phyloP scores from a whole-genome alignment of 306 rosid species.

The Cucurbita ficifolia region DNA sequence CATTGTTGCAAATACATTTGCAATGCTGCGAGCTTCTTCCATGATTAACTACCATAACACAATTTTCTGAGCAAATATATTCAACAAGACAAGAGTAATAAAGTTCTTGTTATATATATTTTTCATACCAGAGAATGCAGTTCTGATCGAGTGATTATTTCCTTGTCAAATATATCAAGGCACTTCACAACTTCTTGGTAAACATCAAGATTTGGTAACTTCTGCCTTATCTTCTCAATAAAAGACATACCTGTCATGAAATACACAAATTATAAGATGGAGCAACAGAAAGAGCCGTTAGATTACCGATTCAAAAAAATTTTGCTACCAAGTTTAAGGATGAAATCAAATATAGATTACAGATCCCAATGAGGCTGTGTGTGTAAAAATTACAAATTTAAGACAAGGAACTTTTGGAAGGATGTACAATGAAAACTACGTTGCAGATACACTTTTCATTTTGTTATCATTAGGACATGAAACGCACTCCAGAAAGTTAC shows the following conservation, averaged over 20 bases:
- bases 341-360: neutral
- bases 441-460: neutral
- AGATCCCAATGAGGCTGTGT: neutral
- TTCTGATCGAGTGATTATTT: slow-evolving; percentile 79
- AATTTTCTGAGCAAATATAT: neutral
- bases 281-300: neutral
- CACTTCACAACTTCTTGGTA: slow-evolving; percentile 78
- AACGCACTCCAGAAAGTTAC: neutral
- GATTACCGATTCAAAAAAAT: neutral
- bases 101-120: neutral
- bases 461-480: neutral
- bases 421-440: neutral
- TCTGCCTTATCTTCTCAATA: slow-evolving; percentile 82
- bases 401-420: neutral
- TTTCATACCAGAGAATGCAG: slow-evolving; percentile 64
- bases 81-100: neutral
- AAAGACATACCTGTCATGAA: slow-evolving; percentile 62
- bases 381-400: neutral
- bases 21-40: neutral
- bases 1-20: neutral
- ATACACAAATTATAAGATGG: slow-evolving; percentile 8
- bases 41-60: neutral
- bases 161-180: slow-evolving; percentile 71
- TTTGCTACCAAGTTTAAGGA: neutral
- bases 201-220: slow-evolving; percentile 67